Evolutionary conservation across 345 rosid genomes (phyloP).

Genomic region (Camelina neglecta): DNA sequence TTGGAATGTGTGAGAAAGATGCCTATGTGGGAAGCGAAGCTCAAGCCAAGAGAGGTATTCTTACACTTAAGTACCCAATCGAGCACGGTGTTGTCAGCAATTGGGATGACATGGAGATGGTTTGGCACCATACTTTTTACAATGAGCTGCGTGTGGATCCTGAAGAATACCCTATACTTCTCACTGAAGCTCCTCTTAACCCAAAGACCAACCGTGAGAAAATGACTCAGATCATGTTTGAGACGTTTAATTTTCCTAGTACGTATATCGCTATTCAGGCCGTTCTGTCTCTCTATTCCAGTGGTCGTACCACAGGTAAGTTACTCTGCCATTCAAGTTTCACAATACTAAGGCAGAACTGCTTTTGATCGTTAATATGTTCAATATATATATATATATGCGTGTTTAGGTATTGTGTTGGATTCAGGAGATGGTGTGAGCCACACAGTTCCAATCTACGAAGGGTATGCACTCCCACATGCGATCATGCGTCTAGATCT

Average conservation of each 20-base stretch:
- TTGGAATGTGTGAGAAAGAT: neutral
- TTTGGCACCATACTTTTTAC: slow-evolving; percentile 35
- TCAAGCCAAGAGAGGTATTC: slow-evolving; percentile 34
- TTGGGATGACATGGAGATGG: slow-evolving; percentile 41
- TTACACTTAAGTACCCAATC: slow-evolving; percentile 32
- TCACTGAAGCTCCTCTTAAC: slow-evolving; percentile 38
- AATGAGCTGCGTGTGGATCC: slow-evolving; percentile 28
- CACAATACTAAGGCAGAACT: too few species aligned
- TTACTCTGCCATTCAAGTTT: neutral
- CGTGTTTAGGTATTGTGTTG: slow-evolving; percentile 45
- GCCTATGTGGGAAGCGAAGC: slow-evolving; percentile 34
- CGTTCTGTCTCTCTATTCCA: slow-evolving; percentile 55
- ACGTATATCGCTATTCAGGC: slow-evolving; percentile 57
- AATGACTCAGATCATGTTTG: slow-evolving; percentile 42
- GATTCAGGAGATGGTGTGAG: slow-evolving; percentile 42
- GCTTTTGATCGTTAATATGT: neutral
- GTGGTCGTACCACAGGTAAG: slow-evolving; percentile 61
- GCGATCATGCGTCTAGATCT: slow-evolving; percentile 79
- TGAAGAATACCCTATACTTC: slow-evolving; percentile 28
- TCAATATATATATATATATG: neutral
- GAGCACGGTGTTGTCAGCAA: slow-evolving; percentile 31
- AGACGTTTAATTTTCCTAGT: slow-evolving; percentile 36
- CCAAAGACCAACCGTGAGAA: slow-evolving; percentile 35
- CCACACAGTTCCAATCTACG: slow-evolving; percentile 34
- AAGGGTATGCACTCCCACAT: slow-evolving; percentile 48